These are phyloP conservation scores for Plantago lanceolata DNA, from an alignment of 305 asterid genomes.

Conservation along the genomic window DNA sequence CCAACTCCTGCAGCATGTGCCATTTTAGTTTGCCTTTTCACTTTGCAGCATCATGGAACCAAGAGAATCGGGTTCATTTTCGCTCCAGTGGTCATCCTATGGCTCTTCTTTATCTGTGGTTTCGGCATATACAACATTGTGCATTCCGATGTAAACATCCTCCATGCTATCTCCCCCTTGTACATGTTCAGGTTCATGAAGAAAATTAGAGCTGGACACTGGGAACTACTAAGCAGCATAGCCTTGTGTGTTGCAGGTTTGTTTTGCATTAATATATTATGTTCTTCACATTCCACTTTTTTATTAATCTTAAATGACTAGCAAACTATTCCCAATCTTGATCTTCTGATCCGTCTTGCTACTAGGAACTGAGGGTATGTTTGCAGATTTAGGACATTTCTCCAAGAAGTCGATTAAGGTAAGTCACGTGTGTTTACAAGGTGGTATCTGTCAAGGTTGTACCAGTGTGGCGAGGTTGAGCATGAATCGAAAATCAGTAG, in stretches of 20 bases:
- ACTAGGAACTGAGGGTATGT: constrained; percentile 89
- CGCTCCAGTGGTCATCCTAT: constrained; percentile 79
- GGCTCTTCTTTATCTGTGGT: constrained; percentile 70
- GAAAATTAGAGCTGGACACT: constrained; percentile 47
- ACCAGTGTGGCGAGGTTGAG: too few relatives aligned
- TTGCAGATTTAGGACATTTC: constrained; percentile 87
- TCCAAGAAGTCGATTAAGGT: constrained; percentile 87
- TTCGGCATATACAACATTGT: constrained; percentile 69
- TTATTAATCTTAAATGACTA: constrained; percentile 1
- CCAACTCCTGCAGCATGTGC: constrained; percentile 83
- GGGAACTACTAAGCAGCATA: constrained; percentile 75
- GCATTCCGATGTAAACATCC: constrained; percentile 40
- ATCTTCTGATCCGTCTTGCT: constrained; percentile 15
- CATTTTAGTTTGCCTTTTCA: constrained; percentile 78
- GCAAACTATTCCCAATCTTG: constrained; percentile 6
- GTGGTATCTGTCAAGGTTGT: too few relatives aligned
- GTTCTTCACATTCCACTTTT: neutral
- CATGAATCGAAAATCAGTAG: too few relatives aligned
- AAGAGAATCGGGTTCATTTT: constrained; percentile 68
- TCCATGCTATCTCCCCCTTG: constrained; percentile 66
- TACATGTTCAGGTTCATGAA: constrained; percentile 70
- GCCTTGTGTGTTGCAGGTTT: constrained; percentile 80
- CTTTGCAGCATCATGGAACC: constrained; percentile 75
- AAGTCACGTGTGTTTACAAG: neutral
- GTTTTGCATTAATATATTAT: constrained; percentile 17